Conservation (phyloP, 352 stramenopile species). For the Globisporangium acanthophoron region DNA sequence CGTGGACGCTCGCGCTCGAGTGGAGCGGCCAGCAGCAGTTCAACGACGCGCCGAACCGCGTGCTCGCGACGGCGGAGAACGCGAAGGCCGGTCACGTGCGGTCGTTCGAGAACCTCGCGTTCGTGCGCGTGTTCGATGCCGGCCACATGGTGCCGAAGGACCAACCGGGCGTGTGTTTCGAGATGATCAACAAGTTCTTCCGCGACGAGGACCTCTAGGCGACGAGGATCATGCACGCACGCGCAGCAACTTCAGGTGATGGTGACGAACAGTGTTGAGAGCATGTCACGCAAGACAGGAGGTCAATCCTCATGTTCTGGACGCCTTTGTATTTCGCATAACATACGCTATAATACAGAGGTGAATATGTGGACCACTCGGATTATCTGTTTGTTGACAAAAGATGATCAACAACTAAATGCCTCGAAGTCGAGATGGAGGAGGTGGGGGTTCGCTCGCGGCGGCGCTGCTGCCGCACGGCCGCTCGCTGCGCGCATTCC, state of each 20-base stretch:
- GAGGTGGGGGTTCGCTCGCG: not conserved
- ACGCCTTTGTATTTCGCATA: not conserved
- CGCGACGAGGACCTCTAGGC: slow-evolving; percentile 35
- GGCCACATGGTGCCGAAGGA: slow-evolving; percentile 95
- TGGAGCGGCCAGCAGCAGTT: slow-evolving; percentile 90
- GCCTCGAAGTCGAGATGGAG: not conserved
- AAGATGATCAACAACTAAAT: slow-evolving; percentile 11
- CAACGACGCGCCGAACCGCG: slow-evolving; percentile 38
- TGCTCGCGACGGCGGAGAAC: slow-evolving; percentile 20
- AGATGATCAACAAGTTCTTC: slow-evolving; percentile 93
- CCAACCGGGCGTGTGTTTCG: slow-evolving; percentile 85
- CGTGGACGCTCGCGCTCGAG: slow-evolving; percentile 90
- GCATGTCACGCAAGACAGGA: not conserved
- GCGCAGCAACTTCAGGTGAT: too few species aligned
- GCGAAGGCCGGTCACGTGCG: slow-evolving; percentile 36
- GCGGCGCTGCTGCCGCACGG: slow-evolving; percentile 23
- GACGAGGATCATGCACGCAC: too few species aligned
- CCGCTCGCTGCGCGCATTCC: slow-evolving; percentile 30
- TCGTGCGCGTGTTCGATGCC: slow-evolving; percentile 92
- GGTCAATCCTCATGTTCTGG: not conserved
- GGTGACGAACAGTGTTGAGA: too few species aligned
- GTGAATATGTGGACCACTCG: not conserved
- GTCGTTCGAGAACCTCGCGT: slow-evolving; percentile 75
- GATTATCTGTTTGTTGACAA: slow-evolving; percentile 10
- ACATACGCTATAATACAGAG: not conserved